Evolutionary conservation across 1,284 basidiomycete genomes (phyloP).

Genomic region (Cryptococcus amylolentus): DNA sequence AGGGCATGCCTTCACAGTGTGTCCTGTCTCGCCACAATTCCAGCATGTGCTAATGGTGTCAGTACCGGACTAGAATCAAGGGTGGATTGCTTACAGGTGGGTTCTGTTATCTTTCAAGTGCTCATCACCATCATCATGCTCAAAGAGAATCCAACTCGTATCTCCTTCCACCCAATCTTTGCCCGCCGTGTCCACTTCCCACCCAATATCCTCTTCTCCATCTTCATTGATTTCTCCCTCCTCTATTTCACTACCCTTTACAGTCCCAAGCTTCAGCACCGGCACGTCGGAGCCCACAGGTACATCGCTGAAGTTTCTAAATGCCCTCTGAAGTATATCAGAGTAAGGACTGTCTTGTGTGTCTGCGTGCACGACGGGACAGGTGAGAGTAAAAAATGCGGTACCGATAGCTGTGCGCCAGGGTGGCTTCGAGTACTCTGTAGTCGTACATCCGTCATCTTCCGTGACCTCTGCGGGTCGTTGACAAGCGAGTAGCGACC

Average conservation of each 20-base stretch:
- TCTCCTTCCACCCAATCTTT: conserved; percentile 5
- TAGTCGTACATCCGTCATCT: neutral
- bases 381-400: conserved; percentile 13
- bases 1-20: conserved; percentile 17
- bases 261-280: neutral
- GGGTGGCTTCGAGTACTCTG: conserved; percentile 6
- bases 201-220: neutral
- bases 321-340: conserved; percentile 12
- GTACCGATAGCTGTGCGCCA: conserved; percentile 20
- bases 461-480: neutral
- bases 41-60: conserved; percentile 16
- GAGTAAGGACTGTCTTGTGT: conserved; percentile 10
- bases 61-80: neutral
- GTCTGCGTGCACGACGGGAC: conserved; percentile 5
- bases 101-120: neutral
- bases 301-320: conserved; percentile 15
- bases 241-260: neutral
- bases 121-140: conserved; percentile 12
- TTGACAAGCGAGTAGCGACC: neutral
- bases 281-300: conserved; percentile 10
- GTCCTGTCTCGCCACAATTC: conserved; percentile 21
- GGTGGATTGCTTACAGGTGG: neutral
- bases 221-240: conserved; percentile 3
- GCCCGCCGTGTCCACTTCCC: neutral
- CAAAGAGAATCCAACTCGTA: conserved; percentile 11